Evolutionary conservation across 1,284 basidiomycete species (phyloP), one percentile per base, ranked within the genome.

Genomic region (Apiotrichum porosum): DNA sequence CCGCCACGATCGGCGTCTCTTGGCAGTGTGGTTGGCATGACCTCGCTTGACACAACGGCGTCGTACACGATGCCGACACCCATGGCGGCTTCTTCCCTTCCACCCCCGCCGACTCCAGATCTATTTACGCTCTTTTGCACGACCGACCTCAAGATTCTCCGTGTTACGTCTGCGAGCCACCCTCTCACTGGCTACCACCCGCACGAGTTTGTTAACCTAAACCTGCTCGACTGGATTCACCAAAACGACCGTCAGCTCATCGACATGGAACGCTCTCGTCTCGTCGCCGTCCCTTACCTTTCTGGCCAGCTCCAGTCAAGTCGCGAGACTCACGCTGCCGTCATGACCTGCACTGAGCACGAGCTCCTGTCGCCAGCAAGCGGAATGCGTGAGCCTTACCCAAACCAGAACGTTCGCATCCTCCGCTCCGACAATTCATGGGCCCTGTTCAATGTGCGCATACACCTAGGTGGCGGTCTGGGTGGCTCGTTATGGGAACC

Each of bases 401-500:
- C 69, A n/a, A 63, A 71, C 40, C 62, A 65, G 39, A 68, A 66
- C 43, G 63, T 66, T 3, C 52, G 61, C 13, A 52, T 71, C 2
- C 47, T 65, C 18, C 59, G 63, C 9, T 45, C 63, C 0, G 66
- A 69, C 35, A 45, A 49, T 17, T 38, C 42, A 3, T 69, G 54
- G 41, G 49, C 45, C 18, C 48, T 57, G 3, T 71, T 65, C 58
- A 71, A 71, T 38, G 58, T 69, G 4, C 55, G 69, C 17, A 40
- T 71, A 8, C 69, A 71, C 47, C 56, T 69, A 6, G 69, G 69
- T 12, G 69, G 67, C 2, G 69, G 65, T 4, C 54, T 71, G 2
- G 68, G 66, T 9, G 68, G 62, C 10, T 61, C 53, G 6, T 42
- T 69, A 9, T 65, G 65, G 61, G 51, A 60, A 21, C 57, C 61